Evolutionary conservation across 768 basidiomycete species (phyloP).

Genomic region (Polyporus arcularius): DNA sequence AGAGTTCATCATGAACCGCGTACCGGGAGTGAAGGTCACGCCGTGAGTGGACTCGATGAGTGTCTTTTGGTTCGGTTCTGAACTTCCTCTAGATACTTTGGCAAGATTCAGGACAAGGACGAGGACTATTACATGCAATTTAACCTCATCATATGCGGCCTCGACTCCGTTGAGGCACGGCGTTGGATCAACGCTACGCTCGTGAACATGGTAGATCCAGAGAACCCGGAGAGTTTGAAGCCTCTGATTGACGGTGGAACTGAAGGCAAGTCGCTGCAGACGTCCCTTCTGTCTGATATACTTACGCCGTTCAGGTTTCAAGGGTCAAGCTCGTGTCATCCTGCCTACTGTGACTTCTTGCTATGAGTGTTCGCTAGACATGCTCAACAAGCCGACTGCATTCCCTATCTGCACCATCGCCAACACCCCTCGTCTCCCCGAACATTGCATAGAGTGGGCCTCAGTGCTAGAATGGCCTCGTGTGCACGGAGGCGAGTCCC

Average conservation of each 20-base stretch:
- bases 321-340: conserved; percentile 96
- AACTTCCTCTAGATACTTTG: conserved; percentile 67
- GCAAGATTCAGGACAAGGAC: conserved; percentile 97
- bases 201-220: conserved; percentile 91
- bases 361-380: conserved; percentile 97
- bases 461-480: conserved; percentile 99
- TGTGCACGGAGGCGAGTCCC: conserved; percentile 72
- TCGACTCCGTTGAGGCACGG: conserved; percentile 96
- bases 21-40: conserved; percentile 94
- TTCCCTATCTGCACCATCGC: conserved; percentile 99
- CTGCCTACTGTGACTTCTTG: conserved; percentile 94
- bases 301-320: conserved; percentile 69
- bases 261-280: conserved; percentile 63
- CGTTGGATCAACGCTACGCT: conserved; percentile 99
- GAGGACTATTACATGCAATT: conserved; percentile 96
- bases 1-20: conserved; percentile 94
- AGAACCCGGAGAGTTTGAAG: conserved; percentile 90
- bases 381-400: conserved; percentile 95
- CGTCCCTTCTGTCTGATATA: neutral
- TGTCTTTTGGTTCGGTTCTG: conserved; percentile 4
- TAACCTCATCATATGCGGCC: conserved; percentile 93
- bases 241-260: conserved; percentile 98
- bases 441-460: conserved; percentile 99
- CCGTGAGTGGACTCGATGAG: conserved; percentile 61
- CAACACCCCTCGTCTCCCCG: conserved; percentile 95